Conservation (phyloP, 164 flowering plant genomes). For the Pachysandra terminalis region DNA sequence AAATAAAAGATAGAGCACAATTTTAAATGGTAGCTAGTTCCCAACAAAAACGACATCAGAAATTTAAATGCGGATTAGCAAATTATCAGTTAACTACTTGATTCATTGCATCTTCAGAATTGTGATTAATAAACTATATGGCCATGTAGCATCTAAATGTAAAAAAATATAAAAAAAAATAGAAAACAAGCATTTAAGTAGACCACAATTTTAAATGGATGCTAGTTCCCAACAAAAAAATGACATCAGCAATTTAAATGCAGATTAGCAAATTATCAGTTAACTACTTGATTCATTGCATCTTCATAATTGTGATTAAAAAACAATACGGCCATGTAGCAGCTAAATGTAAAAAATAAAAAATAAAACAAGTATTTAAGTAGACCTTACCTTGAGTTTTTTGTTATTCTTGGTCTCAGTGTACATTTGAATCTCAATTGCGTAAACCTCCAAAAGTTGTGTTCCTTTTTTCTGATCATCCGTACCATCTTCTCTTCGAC, state of each 20-base stretch:
- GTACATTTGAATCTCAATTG: conserved; percentile 99
- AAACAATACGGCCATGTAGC: not conserved
- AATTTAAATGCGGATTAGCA: no score
- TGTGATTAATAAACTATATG: not conserved
- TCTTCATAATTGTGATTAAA: no score
- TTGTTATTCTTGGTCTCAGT: conserved; percentile 98
- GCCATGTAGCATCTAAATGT: not conserved
- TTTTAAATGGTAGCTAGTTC: no score
- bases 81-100: no score
- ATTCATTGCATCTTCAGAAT: no score
- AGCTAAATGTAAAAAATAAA: not conserved
- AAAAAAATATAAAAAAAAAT: not conserved
- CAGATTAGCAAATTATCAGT: no score
- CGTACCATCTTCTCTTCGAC: conserved; percentile 97
- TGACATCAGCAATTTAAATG: no score
- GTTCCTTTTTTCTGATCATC: conserved; percentile 99
- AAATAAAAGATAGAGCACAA: no score
- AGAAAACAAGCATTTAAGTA: not conserved
- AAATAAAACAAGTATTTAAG: not conserved
- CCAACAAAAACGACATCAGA: no score
- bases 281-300: no score
- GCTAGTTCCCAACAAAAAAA: no score
- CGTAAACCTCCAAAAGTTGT: conserved; percentile 96
- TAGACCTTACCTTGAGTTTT: conserved; percentile 73
- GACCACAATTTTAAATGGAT: no score